Percentiles rank a stretch among this genome's conserved stretches.
phyloP scores from a whole-genome alignment of 148 eudicot species.

The Simmondsia chinensis region DNA sequence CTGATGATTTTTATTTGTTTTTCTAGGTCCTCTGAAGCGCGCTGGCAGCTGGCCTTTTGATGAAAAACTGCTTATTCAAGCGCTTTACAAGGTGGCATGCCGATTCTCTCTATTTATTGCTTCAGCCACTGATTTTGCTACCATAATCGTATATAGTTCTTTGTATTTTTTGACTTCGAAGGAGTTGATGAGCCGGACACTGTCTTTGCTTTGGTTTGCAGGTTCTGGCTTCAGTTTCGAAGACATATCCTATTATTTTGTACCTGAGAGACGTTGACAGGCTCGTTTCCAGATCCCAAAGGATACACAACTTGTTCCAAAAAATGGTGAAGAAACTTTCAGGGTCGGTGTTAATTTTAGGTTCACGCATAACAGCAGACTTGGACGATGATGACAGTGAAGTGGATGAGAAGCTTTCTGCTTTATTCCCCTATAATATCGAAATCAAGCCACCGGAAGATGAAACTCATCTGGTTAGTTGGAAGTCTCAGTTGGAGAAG shows the following conservation, averaged over 20 bases:
- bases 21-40: constrained; percentile 63
- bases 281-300: constrained; percentile 67
- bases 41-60: constrained; percentile 85
- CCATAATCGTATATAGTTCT: too few relatives aligned
- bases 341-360: constrained; percentile 72
- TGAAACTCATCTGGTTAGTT: constrained; percentile 63
- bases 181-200: background rate
- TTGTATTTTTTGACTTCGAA: background rate
- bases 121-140: too few relatives aligned
- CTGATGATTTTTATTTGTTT: background rate
- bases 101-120: background rate
- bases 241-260: constrained; percentile 59
- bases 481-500: constrained; percentile 80
- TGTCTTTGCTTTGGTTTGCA: constrained; percentile 16
- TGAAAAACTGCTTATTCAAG: constrained; percentile 80
- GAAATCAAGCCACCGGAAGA: constrained; percentile 84
- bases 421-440: constrained; percentile 77
- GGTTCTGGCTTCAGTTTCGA: constrained; percentile 69
- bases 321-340: constrained; percentile 71
- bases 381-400: constrained; percentile 30
- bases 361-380: constrained; percentile 62
- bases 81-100: constrained; percentile 74
- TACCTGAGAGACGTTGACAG: constrained; percentile 85
- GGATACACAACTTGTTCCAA: constrained; percentile 55
- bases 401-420: constrained; percentile 52